Evolutionary conservation across 495 filamentous ascomycete genomes (phyloP).

Genomic region (Talaromyces nanjingensis): DNA sequence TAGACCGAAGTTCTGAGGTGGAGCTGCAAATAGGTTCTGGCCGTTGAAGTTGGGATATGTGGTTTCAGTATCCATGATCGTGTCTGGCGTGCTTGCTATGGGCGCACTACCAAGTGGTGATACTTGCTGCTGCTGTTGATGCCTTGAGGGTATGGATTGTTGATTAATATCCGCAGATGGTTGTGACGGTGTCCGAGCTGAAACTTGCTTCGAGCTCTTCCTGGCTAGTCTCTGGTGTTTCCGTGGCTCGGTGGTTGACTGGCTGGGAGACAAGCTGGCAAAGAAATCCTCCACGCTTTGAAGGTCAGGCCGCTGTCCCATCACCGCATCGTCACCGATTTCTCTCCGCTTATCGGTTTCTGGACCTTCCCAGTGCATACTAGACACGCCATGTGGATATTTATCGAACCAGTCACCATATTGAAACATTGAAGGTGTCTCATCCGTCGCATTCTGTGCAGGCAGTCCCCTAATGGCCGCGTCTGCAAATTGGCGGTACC

Average conservation of each 20-base stretch:
- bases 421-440: conserved; percentile 71
- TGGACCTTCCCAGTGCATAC: conserved; percentile 75
- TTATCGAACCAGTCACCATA: conserved; percentile 98
- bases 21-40: conserved; percentile 18
- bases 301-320: conserved; percentile 79
- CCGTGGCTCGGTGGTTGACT: conserved; percentile 39
- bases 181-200: conserved; percentile 13
- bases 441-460: conserved; percentile 38
- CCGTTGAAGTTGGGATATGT: conserved; percentile 29
- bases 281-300: conserved; percentile 97
- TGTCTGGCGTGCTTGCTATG: conserved; percentile 28
- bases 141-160: conserved; percentile 14
- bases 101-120: conserved; percentile 26
- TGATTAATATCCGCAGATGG: conserved; percentile 16
- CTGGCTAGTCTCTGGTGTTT: conserved; percentile 24
- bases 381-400: conserved; percentile 87
- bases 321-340: conserved; percentile 68
- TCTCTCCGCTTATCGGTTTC: conserved; percentile 60
- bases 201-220: conserved; percentile 10
- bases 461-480: conserved; percentile 46
- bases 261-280: conserved; percentile 65
- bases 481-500: conserved; percentile 82
- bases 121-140: conserved; percentile 10
- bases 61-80: conserved; percentile 25
- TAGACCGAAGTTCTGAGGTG: conserved; percentile 30